These are phyloP conservation scores for Vaucheria bursata DNA, from an alignment of 352 stramenopile genomes.

Conservation along the genomic window DNA sequence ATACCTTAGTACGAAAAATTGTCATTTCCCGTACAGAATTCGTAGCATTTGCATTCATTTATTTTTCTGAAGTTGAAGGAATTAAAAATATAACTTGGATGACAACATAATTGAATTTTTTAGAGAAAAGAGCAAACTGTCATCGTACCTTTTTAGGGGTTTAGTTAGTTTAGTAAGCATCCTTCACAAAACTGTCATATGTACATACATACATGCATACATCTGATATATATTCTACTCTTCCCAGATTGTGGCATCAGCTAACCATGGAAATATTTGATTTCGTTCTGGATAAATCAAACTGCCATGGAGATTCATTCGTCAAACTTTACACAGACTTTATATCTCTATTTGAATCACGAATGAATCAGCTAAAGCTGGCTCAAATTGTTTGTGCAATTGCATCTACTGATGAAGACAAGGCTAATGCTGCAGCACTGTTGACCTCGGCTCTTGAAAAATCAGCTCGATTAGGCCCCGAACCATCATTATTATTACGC, in stretches of 20 bases:
- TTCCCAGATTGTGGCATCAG: conserved; percentile 91
- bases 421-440: conserved; percentile 53
- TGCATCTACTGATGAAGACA: conserved; percentile 40
- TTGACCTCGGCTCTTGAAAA: conserved; percentile 60
- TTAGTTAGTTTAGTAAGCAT: too few species aligned
- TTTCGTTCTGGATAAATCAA: conserved; percentile 69
- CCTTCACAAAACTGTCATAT: too few species aligned
- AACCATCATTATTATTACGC: conserved; percentile 47
- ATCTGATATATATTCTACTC: not conserved
- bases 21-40: too few species aligned
- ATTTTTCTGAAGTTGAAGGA: too few species aligned
- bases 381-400: conserved; percentile 36
- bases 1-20: too few species aligned
- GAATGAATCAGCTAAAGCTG: conserved; percentile 81
- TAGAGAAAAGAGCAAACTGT: not conserved
- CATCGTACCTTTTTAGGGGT: not conserved
- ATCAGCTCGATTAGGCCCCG: conserved; percentile 47
- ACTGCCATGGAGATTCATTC: conserved; percentile 53
- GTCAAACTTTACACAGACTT: conserved; percentile 84
- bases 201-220: too few species aligned
- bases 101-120: not conserved
- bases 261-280: conserved; percentile 79
- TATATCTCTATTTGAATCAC: conserved; percentile 81
- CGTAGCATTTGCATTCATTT: too few species aligned
- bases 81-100: too few species aligned